Base-by-base conservation (phyloP, 1,284 basidiomycete species). In the Cutaneotrichosporon cavernicola region DNA sequence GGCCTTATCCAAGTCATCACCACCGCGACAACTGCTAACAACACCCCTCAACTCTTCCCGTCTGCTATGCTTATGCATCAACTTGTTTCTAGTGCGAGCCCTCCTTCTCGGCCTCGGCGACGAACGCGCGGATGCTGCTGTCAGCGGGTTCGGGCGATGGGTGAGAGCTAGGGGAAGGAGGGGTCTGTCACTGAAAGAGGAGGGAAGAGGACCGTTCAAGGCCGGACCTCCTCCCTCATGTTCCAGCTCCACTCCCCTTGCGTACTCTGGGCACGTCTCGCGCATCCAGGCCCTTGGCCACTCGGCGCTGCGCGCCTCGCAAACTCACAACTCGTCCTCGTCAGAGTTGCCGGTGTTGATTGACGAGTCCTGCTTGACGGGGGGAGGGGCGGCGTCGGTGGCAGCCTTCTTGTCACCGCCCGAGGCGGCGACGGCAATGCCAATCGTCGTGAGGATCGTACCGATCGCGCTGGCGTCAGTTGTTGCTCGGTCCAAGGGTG, bases 61-160 rank as follows among this genome's bases (percentile, higher is more conserved):
- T 49, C 47, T 47, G 61, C 58, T 56, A 53, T 60, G 53, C 43
- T 63, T 59, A 56, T 65, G 60, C 64, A 64, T 62, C 53, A 51
- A 46, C 43, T 61, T 55, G 57, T 43, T 69, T 66, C 58, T 67
- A 64, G 36, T 62, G 61, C 64, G 69, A 71, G 50, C 69, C 72
- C 52, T 69, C 69, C 72, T 77, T 75, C 71, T 80, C 78, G 50
- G 78, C 78, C 59, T 75, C 77, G 57, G 73, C 72, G 56, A 78
- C 76, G 69, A 80, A 78, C 69, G 75, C 71, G 67, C 74, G 75
- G 74, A 80, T 80, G 76, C 78, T 80, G 63, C 14, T n/a, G 65
- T 61, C 26, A 61, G 63, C 57, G n/a, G 57, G 43, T 21, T 21
- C n/a, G 5, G 10, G 34, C 34, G 8, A 36, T 36, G 34, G 34